Conservation (phyloP, 495 filamentous ascomycete genomes). For the Niebla homalea region DNA sequence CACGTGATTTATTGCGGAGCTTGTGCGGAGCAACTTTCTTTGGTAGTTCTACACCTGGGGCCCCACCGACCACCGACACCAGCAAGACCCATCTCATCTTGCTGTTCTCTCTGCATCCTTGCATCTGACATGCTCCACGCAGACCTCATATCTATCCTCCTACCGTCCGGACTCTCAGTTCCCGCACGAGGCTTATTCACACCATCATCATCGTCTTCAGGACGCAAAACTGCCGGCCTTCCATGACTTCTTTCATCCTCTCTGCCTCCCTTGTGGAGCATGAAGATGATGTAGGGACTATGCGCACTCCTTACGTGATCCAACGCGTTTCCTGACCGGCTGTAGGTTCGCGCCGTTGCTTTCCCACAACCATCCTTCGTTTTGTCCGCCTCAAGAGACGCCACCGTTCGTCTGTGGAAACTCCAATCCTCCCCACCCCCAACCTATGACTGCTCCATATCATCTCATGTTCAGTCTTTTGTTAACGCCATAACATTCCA, state of each 20-base stretch:
- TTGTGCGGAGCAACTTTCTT: too few species aligned
- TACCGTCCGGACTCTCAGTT: too few species aligned
- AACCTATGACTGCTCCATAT: constrained; percentile 59
- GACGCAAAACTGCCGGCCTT: too few species aligned
- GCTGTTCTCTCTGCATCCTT: too few species aligned
- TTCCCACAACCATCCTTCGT: constrained; percentile 63
- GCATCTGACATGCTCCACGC: too few species aligned
- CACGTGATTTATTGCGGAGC: too few species aligned
- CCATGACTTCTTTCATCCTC: constrained; percentile 60
- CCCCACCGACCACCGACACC: too few species aligned
- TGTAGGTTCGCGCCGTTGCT: constrained; percentile 73
- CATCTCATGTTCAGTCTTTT: constrained; percentile 63
- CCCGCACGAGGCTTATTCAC: too few species aligned
- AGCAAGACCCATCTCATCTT: too few species aligned
- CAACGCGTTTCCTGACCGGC: constrained; percentile 6
- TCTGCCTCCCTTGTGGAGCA: constrained; percentile 70
- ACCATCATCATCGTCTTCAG: too few species aligned
- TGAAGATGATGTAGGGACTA: constrained; percentile 59
- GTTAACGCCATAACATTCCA: constrained; percentile 75
- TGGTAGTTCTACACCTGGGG: too few species aligned
- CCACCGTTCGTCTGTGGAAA: constrained; percentile 81
- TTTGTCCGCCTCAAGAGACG: constrained; percentile 80
- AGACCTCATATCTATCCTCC: too few species aligned
- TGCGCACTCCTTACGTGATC: constrained; percentile 12
- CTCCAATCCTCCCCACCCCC: constrained; percentile 49